Evolutionary conservation across 495 filamentous ascomycete species (phyloP).

Genomic region (Neurospora sp.): DNA sequence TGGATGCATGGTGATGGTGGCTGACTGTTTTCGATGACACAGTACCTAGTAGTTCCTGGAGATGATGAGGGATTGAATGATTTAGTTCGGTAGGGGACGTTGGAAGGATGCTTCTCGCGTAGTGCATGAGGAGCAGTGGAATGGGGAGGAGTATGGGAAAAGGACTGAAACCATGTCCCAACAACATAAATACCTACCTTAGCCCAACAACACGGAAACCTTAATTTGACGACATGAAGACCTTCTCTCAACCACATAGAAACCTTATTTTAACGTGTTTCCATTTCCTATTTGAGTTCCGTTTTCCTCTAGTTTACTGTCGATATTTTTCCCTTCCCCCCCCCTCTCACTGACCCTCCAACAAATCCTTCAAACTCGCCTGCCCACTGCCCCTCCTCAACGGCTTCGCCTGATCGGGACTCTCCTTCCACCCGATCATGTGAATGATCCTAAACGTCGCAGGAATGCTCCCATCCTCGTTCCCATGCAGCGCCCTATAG

Average conservation of each 20-base stretch:
- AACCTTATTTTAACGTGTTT: background rate
- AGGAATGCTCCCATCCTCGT: slow-evolving; percentile 57
- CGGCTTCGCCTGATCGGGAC: slow-evolving; percentile 64
- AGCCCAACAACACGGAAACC: background rate
- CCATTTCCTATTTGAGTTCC: background rate
- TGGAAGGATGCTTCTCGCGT: no score
- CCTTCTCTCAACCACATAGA: background rate
- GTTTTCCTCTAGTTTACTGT: background rate
- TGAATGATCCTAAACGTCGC: slow-evolving; percentile 90
- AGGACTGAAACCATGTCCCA: background rate
- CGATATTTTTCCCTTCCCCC: background rate
- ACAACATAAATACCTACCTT: background rate
- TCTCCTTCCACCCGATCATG: slow-evolving; percentile 98
- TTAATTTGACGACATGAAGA: background rate
- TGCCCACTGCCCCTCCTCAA: slow-evolving; percentile 73
- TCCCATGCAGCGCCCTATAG: slow-evolving; percentile 74
- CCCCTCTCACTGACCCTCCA: slow-evolving; percentile 37
- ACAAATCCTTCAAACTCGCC: slow-evolving; percentile 70
- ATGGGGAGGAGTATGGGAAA: no score
- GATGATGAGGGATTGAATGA: no score
- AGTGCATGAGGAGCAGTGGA: no score
- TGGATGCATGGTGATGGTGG: no score
- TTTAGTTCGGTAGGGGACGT: no score
- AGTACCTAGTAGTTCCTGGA: no score
- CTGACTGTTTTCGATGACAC: no score